Evolutionary conservation across 73 alveolate species (phyloP).

Genomic region (Paraurostyla sp.): DNA sequence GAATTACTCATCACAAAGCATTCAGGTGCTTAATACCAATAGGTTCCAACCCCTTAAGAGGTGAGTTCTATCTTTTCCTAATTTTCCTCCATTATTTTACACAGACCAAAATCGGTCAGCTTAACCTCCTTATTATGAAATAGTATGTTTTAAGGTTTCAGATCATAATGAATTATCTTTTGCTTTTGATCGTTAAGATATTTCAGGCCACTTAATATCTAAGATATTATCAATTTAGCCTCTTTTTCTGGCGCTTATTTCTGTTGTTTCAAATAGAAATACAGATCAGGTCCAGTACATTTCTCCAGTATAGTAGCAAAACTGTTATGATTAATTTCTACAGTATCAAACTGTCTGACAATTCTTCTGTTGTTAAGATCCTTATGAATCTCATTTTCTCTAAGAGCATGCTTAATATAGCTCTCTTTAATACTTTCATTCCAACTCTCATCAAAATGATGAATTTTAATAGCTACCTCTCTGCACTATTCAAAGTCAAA

Average conservation of each 20-base stretch:
- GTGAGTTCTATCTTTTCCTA: conserved; percentile 95
- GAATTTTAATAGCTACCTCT: conserved; percentile 96
- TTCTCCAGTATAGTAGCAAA: conserved; percentile 97
- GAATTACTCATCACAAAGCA: conserved; percentile 87
- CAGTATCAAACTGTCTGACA: conserved; percentile 97
- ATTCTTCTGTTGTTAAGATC: conserved; percentile 93
- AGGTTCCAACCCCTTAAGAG: conserved; percentile 99
- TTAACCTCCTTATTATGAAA: conserved; percentile 97
- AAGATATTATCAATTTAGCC: conserved; percentile 94
- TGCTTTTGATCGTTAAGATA: conserved; percentile 92
- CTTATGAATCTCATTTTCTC: conserved; percentile 97
- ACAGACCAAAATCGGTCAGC: conserved; percentile 99
- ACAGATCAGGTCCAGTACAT: conserved; percentile 98
- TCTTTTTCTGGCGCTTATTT: conserved; percentile 95
- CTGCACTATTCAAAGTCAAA: conserved; percentile 94
- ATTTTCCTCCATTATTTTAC: conserved; percentile 92
- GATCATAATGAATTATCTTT: conserved; percentile 97
- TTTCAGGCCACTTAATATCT: conserved; percentile 96
- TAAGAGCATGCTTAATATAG: conserved; percentile 97
- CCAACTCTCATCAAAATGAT: conserved; percentile 96
- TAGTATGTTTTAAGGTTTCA: conserved; percentile 97
- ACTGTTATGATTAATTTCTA: conserved; percentile 96
- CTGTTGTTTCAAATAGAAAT: conserved; percentile 89
- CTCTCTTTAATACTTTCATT: conserved; percentile 92
- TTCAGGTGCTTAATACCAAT: conserved; percentile 99